Evolutionary conservation across 495 filamentous ascomycete species (phyloP), one percentile per base, ranked within the genome.

Genomic region (Zalerion maritima): DNA sequence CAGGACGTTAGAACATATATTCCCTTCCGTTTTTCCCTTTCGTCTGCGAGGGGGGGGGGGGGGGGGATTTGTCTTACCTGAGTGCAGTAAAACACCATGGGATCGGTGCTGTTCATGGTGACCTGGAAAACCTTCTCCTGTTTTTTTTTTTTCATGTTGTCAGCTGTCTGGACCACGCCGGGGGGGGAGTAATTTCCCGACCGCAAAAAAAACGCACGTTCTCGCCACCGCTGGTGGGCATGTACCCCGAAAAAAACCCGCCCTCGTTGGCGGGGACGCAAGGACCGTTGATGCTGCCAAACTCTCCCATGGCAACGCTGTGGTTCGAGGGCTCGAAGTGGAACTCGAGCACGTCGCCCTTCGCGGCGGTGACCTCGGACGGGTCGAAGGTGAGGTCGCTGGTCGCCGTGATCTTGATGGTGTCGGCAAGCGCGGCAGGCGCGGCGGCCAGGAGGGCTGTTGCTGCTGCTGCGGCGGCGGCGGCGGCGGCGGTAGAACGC

Each of bases 21-120:
- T n/a, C n/a, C n/a, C n/a, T n/a, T n/a, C n/a, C n/a, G n/a, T n/a
- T n/a, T n/a, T n/a, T n/a, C n/a, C n/a, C n/a, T n/a, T n/a, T n/a
- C n/a, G n/a, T n/a, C n/a, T n/a, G n/a, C n/a, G n/a, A n/a, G n/a
- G n/a, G n/a, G n/a, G n/a, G n/a, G n/a, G n/a, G n/a, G n/a, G n/a
- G n/a, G n/a, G n/a, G n/a, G n/a, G n/a, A n/a, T n/a, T n/a, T n/a
- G n/a, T n/a, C n/a, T n/a, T n/a, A n/a, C n/a, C 15, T 50, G 43
- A 11, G 49, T 44, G 48, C 69, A 73, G 46, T 73, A 75, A 35
- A 59, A 57, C 43, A 60, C 64, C 26, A 70, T 52, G 1, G 69
- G 66, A 10, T 59, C 40, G 6, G 63, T 69, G 41, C 63, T 47
- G 36, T 62, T 70, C 25, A 71, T 41, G 4, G 47, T 63, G 19